phyloP scores from a whole-genome alignment of 441 rosid genomes.

The Euphorbia schlechtendalii region DNA sequence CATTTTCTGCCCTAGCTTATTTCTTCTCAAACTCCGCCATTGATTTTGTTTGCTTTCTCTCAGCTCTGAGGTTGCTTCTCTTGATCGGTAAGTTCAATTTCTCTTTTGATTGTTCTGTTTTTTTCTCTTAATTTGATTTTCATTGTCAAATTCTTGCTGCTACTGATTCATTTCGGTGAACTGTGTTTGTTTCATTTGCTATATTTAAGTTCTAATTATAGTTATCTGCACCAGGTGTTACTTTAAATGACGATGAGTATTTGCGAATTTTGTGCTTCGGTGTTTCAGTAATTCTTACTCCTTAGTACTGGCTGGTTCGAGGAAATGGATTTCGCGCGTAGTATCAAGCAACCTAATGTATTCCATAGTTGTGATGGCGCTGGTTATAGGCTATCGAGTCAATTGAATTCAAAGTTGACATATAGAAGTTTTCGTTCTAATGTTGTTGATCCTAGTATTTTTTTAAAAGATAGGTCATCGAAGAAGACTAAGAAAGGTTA shows the following conservation, averaged over 20 bases:
- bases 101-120: not conserved
- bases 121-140: not conserved
- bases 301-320: constrained; percentile 8
- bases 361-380: constrained; percentile 30
- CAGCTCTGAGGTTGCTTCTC: constrained; percentile 2
- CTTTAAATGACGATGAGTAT: constrained; percentile 33
- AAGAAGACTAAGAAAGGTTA: constrained; percentile 28
- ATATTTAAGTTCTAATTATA: not conserved
- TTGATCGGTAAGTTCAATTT: constrained; percentile 31
- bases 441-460: constrained; percentile 25
- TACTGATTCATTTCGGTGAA: constrained; percentile 6
- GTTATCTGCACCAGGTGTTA: constrained; percentile 36
- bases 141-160: not conserved
- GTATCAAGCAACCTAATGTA: constrained; percentile 36
- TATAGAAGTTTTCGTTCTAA: constrained; percentile 30
- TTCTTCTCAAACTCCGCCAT: constrained; percentile 23
- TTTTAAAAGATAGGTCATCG: constrained; percentile 23
- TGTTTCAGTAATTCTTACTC: constrained; percentile 6
- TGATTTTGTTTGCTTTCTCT: constrained; percentile 14
- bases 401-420: constrained; percentile 31
- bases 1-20: constrained; percentile 20
- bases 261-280: constrained; percentile 13
- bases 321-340: constrained; percentile 53
- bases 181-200: not conserved
- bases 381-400: constrained; percentile 25